Percentiles rank a stretch among this genome's conserved stretches.
phyloP scores from a whole-genome alignment of 2,329 filamentous ascomycete species.

The Cladosporium sp. region DNA sequence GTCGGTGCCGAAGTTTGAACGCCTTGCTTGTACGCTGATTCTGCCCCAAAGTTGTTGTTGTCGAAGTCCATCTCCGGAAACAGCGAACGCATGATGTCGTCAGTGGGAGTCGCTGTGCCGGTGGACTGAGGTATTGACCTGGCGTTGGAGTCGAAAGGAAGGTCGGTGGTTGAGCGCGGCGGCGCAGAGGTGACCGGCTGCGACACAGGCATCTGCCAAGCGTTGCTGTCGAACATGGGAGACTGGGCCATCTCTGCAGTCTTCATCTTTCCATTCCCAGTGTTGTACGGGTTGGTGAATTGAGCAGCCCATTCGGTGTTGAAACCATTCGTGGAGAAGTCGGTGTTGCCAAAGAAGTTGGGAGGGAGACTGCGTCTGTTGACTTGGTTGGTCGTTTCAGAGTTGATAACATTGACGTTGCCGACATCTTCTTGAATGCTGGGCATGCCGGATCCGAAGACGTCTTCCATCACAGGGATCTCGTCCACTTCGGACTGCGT shows the following conservation, averaged over 20 bases:
- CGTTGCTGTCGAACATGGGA: constrained; percentile 13
- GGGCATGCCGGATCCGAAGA: constrained; percentile 25
- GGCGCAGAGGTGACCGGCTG: constrained; percentile 16
- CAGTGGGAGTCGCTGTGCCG: constrained; percentile 16
- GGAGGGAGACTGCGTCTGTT: constrained; percentile 29
- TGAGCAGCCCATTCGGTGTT: constrained; percentile 17
- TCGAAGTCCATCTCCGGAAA: constrained; percentile 29
- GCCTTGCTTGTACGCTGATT: constrained; percentile 6
- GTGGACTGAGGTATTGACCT: constrained; percentile 17
- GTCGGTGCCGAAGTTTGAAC: background rate
- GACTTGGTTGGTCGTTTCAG: constrained; percentile 10
- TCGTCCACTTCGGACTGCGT: constrained; percentile 34
- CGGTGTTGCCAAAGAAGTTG: constrained; percentile 26
- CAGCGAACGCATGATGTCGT: constrained; percentile 26
- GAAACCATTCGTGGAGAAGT: constrained; percentile 17
- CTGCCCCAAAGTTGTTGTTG: constrained; percentile 15
- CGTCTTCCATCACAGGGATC: constrained; percentile 29
- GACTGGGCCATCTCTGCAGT: background rate
- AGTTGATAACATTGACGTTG: constrained; percentile 13
- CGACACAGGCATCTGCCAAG: constrained; percentile 20
- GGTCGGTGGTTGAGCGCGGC: constrained; percentile 24
- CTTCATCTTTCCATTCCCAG: constrained; percentile 1
- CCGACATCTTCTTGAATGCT: constrained; percentile 27
- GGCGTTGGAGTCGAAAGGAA: constrained; percentile 1
- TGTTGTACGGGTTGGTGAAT: constrained; percentile 9